These are phyloP conservation scores for Clonostachys byssicola DNA, from an alignment of 2,329 filamentous ascomycete species.

Conservation along the genomic window DNA sequence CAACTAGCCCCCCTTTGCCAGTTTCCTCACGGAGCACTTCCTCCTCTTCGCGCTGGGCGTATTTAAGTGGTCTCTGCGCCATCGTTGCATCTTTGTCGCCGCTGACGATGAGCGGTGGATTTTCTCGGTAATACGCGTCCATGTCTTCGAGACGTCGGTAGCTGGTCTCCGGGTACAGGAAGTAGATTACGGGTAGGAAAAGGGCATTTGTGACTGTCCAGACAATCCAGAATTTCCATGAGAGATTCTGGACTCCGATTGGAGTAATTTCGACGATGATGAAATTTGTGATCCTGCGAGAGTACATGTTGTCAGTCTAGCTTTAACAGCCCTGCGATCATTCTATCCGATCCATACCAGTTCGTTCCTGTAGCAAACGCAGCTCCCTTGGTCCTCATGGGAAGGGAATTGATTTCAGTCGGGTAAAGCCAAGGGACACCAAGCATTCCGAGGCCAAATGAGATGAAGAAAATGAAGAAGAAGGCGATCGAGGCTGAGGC, in stretches of 20 bases:
- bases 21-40: too few relatives aligned
- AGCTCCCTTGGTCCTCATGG: conserved; percentile 4
- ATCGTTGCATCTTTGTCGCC: too few relatives aligned
- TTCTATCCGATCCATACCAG: neutral
- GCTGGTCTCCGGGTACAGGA: conserved; percentile 35
- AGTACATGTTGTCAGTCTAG: neutral
- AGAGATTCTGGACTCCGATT: conserved; percentile 32
- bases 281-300: conserved; percentile 5
- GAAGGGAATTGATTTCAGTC: conserved; percentile 3
- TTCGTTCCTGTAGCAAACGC: conserved; percentile 4
- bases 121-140: too few relatives aligned
- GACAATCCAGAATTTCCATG: conserved; percentile 48
- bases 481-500: neutral
- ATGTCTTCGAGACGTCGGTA: neutral
- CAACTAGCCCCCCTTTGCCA: too few relatives aligned
- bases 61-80: too few relatives aligned
- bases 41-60: too few relatives aligned
- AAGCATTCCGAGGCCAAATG: conserved; percentile 4
- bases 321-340: too few relatives aligned
- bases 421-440: neutral
- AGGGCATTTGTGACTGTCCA: conserved; percentile 42
- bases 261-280: conserved; percentile 27
- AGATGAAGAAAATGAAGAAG: conserved; percentile 2
- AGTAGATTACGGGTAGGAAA: conserved; percentile 40
- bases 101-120: too few relatives aligned